Base-by-base conservation (phyloP, 1,284 basidiomycete genomes). In the Leccinum cinnamomeum region DNA sequence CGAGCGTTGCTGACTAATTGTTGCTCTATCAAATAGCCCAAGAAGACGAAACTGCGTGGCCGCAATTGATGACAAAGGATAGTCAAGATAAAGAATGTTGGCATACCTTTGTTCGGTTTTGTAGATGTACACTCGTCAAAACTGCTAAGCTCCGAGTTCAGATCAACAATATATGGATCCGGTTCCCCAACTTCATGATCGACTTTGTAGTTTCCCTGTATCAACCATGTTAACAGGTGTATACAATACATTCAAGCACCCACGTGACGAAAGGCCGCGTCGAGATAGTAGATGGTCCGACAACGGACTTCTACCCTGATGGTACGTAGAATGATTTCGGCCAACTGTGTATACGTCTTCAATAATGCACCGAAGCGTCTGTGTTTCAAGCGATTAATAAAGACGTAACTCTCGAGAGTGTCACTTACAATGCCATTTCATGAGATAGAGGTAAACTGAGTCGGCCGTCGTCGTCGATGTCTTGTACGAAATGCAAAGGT, bases 361-460 rank as follows among this genome's bases (percentile, higher is more conserved):
- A 97, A 81, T 51, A 98, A 81, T 0, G 95, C 90, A 72, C 95
- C 90, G 78, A 95, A 97, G 33, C 94, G 93, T 64, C 95, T 95
- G 67, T 23, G 56, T 62, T 62, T 61, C 53, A 67, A 61, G 60
- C 58, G 53, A 46, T 56, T 46, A 58, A 54, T 25, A 25, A 33
- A 56, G 18, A 30, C 23, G 33, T 18, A 14, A 7, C 7, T 46
- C 11, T 58, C 58, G 30, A 28, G 23, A 12, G 61, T 59, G 37
- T 62, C 28, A 82, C 92, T 68, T 68, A 95, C 94, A 94, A 74
- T 6, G 88, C 82, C 94, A 96, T 97, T 63, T 95, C 95, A 50
- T 80, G 81, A 0, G 94, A 94, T 41, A 97, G 79, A 1, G 94
- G 92, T 16, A 97, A 80, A 57, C 79, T 82, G 35, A 94, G 79